A percentile compares a stretch with the other conserved stretches of the same genome.
These are phyloP conservation scores for Serendipita sp. DNA, from an alignment of 768 basidiomycete species.

Conservation along the genomic window DNA sequence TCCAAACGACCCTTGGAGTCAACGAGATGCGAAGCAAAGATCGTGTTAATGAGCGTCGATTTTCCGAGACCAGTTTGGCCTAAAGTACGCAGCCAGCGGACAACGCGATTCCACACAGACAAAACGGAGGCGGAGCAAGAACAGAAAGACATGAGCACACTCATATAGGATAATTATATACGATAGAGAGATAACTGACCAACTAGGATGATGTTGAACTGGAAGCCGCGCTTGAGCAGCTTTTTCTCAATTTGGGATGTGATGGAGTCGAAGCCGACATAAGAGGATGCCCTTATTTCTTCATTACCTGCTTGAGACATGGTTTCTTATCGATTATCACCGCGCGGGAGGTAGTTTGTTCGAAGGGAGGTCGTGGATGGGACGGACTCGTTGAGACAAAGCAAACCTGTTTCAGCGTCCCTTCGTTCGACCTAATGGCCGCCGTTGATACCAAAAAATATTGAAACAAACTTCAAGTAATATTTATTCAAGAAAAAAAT, in stretches of 20 bases:
- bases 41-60: conserved; percentile 96
- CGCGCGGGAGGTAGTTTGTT: background rate
- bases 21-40: conserved; percentile 96
- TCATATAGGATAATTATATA: background rate
- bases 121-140: conserved; percentile 7
- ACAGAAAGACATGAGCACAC: conserved; percentile 18
- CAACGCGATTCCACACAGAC: background rate
- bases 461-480: background rate
- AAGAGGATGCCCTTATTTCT: conserved; percentile 81
- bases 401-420: background rate
- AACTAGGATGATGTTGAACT: conserved; percentile 96
- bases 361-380: background rate
- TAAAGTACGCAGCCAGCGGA: conserved; percentile 18
- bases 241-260: conserved; percentile 98
- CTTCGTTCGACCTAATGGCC: background rate
- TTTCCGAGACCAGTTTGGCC: conserved; percentile 97
- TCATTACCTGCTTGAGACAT: conserved; percentile 35
- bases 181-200: conserved; percentile 29
- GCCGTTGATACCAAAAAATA: background rate
- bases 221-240: conserved; percentile 95
- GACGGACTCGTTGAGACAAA: background rate
- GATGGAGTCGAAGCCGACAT: conserved; percentile 97
- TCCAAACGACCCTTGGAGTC: conserved; percentile 91
- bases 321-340: background rate
- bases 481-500: too few relatives aligned